phyloP scores from a whole-genome alignment of 257 asterid species.

The Euphrasia confusa region DNA sequence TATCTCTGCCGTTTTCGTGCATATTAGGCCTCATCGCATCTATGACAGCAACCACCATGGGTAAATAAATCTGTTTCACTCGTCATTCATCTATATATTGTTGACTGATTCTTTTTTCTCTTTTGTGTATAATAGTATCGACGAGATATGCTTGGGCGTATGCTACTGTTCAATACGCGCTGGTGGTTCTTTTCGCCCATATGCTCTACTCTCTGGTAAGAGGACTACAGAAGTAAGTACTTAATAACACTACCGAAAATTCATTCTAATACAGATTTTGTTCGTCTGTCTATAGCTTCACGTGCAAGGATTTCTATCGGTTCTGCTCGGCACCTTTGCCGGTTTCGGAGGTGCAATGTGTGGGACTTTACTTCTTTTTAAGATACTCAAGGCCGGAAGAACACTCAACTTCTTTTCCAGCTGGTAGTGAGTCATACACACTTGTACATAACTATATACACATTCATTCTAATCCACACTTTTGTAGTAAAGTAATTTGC shows the following conservation, averaged over 20 bases:
- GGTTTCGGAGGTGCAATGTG: conserved; percentile 92
- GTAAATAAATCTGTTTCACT: conserved; percentile 40
- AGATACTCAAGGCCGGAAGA: conserved; percentile 54
- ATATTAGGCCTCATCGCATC: conserved; percentile 95
- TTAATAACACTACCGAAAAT: no score
- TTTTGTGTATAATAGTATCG: conserved; percentile 44
- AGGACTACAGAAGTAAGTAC: background rate
- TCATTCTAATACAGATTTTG: no score
- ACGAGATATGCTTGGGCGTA: conserved; percentile 80
- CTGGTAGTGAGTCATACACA: background rate
- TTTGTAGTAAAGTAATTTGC: no score
- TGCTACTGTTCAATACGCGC: conserved; percentile 63
- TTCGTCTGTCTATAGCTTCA: conserved; percentile 39
- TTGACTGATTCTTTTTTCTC: background rate
- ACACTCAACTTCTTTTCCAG: conserved; percentile 30
- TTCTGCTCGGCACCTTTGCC: conserved; percentile 72
- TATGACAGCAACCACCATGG: conserved; percentile 95
- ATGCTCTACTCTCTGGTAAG: conserved; percentile 76
- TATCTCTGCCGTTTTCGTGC: conserved; percentile 92
- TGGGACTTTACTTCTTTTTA: conserved; percentile 60
- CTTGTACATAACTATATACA: no score
- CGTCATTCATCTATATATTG: conserved; percentile 10
- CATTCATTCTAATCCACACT: no score
- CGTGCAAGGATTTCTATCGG: conserved; percentile 69
- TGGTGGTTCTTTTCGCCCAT: conserved; percentile 82